These are phyloP conservation scores for Aspergillus baeticus DNA, from an alignment of 495 filamentous ascomycete genomes.

Conservation along the genomic window DNA sequence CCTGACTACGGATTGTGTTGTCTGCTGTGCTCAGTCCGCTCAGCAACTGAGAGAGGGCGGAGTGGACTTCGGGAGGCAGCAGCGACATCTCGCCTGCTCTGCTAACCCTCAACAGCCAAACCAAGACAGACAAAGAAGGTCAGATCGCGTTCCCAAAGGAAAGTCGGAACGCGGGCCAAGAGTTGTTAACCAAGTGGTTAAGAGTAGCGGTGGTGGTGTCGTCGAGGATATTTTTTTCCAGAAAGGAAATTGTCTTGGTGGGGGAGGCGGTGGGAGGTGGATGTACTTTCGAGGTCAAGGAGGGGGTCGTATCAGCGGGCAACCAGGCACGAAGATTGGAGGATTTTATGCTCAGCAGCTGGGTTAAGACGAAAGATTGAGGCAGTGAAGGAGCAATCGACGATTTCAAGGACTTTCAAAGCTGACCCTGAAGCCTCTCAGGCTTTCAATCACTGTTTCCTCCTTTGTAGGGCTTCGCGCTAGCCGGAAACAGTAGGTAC, in stretches of 20 bases:
- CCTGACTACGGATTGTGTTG: conserved; percentile 77
- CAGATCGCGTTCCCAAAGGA: conserved; percentile 14
- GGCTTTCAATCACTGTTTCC: too few relatives aligned
- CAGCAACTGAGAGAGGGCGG: conserved; percentile 80
- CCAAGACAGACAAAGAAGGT: conserved; percentile 10
- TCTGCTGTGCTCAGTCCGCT: conserved; percentile 85
- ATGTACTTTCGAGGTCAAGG: conserved; percentile 26
- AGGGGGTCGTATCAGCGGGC: conserved; percentile 28
- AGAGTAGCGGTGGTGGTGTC: conserved; percentile 13
- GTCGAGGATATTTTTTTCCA: conserved; percentile 21
- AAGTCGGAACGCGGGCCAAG: conserved; percentile 10
- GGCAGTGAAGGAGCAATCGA: too few relatives aligned
- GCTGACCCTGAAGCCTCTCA: too few relatives aligned
- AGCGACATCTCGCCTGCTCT: conserved; percentile 67
- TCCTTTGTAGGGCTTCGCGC: too few relatives aligned
- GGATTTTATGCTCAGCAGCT: too few relatives aligned
- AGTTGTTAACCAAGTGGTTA: conserved; percentile 23
- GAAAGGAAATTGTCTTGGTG: conserved; percentile 25
- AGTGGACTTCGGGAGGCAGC: conserved; percentile 75
- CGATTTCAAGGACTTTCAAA: too few relatives aligned
- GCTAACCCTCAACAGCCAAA: conserved; percentile 14
- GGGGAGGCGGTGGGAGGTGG: conserved; percentile 29
- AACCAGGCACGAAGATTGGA: not conserved
- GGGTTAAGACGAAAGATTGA: too few relatives aligned
- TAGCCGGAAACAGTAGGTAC: too few relatives aligned